Evolutionary conservation across 768 basidiomycete genomes (phyloP), one percentile per base, ranked within the genome.

Genomic region (Suillus subalutaceus): DNA sequence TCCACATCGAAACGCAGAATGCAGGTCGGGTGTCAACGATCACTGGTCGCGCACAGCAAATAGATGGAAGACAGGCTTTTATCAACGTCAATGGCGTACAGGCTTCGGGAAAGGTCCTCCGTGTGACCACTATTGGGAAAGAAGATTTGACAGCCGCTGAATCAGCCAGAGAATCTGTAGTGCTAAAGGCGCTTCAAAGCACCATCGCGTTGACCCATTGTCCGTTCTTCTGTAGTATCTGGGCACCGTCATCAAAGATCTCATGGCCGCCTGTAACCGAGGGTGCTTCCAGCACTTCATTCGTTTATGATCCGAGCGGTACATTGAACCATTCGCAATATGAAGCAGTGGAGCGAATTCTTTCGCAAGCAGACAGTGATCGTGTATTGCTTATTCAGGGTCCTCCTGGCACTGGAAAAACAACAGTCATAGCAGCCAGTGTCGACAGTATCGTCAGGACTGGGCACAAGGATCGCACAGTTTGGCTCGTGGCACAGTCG

Each of bases 121-220:
- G 75, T 4, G 79, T 91, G 50, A 82, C 74, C 10, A 84, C 88
- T 4, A 75, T 84, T 52, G 90, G 88, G 3, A 83, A 81, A 37
- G 87, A 84, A 63, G 79, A 77, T 37, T 84, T 82, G 0, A 92
- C 90, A 2, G 77, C 69, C 20, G 89, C 91, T 4, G 89, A 91
- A 63, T 62, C 68, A 3, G 4, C 20, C 23, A 75, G 78, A 6
- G 67, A 70, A 18, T 58, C 23, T 7, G 41, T 77, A 52, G 65
- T 80, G 15, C 73, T 75, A 48, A 2, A 38, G 8, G 63, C 68
- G 0, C 38, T 81, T 12, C 75, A 77, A 37, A 12, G 55, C 4
- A 23, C 1, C 12, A 61, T 68, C 1, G 65, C 48, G 1, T 67
- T 79, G 41, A 30, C 73, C 18, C 64, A 66, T 3, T 67, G 70